These are phyloP conservation scores for Chlamydomonas applanata DNA, from an alignment of 139 green algal species.

Conservation along the genomic window DNA sequence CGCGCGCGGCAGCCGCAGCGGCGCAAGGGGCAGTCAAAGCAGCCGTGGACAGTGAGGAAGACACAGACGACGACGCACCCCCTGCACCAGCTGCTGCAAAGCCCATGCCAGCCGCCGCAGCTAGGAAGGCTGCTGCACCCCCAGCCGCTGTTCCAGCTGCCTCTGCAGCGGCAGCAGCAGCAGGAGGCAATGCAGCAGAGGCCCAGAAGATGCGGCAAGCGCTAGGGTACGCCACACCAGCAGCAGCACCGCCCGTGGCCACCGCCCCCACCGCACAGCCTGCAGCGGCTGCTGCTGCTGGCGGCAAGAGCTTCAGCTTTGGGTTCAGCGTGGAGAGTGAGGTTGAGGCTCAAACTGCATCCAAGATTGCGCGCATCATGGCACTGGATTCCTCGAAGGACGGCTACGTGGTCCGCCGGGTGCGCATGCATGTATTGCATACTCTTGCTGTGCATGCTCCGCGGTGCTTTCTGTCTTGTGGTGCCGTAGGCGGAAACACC, in stretches of 20 bases:
- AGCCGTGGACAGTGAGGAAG: too few species aligned
- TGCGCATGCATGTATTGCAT: background rate
- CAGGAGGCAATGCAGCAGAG: conserved; percentile 2
- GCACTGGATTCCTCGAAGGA: conserved; percentile 38
- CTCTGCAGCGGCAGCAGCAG: background rate
- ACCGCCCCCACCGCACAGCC: background rate
- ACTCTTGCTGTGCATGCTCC: too few species aligned
- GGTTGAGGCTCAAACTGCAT: conserved; percentile 35
- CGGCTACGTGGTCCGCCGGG: conserved; percentile 41
- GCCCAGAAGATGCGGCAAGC: conserved; percentile 7
- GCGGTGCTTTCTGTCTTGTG: too few species aligned
- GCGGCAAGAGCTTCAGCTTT: conserved; percentile 14
- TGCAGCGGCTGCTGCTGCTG: background rate
- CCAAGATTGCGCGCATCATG: conserved; percentile 48
- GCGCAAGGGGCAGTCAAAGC: too few species aligned
- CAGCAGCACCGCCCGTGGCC: background rate
- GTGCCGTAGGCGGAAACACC: too few species aligned
- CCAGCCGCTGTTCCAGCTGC: background rate
- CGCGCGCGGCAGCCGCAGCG: background rate
- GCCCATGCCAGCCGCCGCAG: background rate
- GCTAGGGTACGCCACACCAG: background rate
- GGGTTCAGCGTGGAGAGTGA: conserved; percentile 2
- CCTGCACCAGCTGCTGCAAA: background rate
- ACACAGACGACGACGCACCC: background rate
- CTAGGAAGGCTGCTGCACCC: background rate